phyloP scores from a whole-genome alignment of 148 eudicot species.

The Pharnaceum exiguum region DNA sequence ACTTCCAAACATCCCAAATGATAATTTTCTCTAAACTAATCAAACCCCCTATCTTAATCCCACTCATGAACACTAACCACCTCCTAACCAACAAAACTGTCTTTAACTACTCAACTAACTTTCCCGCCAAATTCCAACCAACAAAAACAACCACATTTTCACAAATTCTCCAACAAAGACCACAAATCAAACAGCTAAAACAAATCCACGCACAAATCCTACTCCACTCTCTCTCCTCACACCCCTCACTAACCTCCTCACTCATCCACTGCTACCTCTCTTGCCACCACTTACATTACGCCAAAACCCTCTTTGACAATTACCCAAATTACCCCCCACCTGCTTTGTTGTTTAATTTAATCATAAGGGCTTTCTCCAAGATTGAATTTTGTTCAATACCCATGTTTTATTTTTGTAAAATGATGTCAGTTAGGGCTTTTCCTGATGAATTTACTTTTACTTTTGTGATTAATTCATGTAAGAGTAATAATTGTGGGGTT shows the following conservation, averaged over 20 bases:
- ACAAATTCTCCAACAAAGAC: slow-evolving; percentile 43
- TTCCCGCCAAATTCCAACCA: slow-evolving; percentile 21
- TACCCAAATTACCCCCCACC: slow-evolving; percentile 45
- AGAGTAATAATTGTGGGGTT: slow-evolving; percentile 24
- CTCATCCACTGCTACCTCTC: slow-evolving; percentile 47
- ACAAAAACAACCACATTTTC: slow-evolving; percentile 22
- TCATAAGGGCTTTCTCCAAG: slow-evolving; percentile 63
- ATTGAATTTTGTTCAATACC: slow-evolving; percentile 35
- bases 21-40: not conserved
- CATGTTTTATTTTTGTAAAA: slow-evolving; percentile 34
- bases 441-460: slow-evolving; percentile 73
- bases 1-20: too few species aligned
- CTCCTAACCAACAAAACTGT: not conserved
- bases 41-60: not conserved
- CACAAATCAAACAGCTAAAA: slow-evolving; percentile 32
- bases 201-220: slow-evolving; percentile 65
- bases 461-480: slow-evolving; percentile 55
- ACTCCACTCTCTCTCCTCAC: slow-evolving; percentile 20
- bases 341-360: slow-evolving; percentile 54
- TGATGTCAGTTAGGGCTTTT: slow-evolving; percentile 35
- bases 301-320: slow-evolving; percentile 35
- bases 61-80: slow-evolving; percentile 1
- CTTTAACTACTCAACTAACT: slow-evolving; percentile 9
- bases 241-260: slow-evolving; percentile 32
- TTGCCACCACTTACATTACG: slow-evolving; percentile 19